A percentile compares a stretch with the other conserved stretches of the same genome.
phyloP scores from a whole-genome alignment of 495 filamentous ascomycete genomes.

The Trichoderma erinaceum region DNA sequence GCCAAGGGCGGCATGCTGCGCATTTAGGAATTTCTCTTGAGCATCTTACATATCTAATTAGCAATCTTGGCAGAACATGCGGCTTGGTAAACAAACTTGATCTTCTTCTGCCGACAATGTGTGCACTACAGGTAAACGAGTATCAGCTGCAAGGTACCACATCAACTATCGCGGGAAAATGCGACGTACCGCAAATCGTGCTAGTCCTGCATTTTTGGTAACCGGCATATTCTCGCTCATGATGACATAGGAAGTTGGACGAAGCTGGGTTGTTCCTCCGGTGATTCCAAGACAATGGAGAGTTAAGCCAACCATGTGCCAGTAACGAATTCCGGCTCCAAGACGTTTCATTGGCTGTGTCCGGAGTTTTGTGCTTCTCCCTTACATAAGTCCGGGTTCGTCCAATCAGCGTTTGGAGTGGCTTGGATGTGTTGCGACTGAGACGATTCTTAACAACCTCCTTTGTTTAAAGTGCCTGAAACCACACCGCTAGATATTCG shows the following conservation, averaged over 20 bases:
- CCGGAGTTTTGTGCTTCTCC: conserved; percentile 53
- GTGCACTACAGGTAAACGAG: conserved; percentile 18
- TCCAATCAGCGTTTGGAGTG: conserved; percentile 66
- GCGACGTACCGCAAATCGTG: conserved; percentile 4
- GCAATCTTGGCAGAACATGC: neutral
- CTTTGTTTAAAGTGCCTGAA: no score
- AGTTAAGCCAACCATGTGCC: neutral
- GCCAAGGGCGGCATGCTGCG: conserved; percentile 23
- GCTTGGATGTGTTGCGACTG: conserved; percentile 57
- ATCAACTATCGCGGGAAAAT: neutral
- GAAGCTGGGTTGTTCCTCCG: neutral
- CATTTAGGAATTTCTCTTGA: conserved; percentile 26
- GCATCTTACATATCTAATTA: conserved; percentile 18
- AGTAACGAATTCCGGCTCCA: conserved; percentile 50
- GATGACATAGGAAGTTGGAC: neutral
- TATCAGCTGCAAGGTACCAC: neutral
- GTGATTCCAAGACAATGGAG: neutral
- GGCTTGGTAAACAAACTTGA: conserved; percentile 19
- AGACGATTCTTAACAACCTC: no score
- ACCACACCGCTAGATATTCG: no score
- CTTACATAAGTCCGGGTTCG: conserved; percentile 84
- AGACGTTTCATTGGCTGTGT: conserved; percentile 40
- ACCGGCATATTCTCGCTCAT: neutral
- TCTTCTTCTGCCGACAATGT: conserved; percentile 24
- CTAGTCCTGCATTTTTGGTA: neutral